A percentile compares a stretch with the other conserved stretches of the same genome.
Evolutionary conservation across 352 stramenopile genomes (phyloP).

Genomic region (Chloridella minuta): DNA sequence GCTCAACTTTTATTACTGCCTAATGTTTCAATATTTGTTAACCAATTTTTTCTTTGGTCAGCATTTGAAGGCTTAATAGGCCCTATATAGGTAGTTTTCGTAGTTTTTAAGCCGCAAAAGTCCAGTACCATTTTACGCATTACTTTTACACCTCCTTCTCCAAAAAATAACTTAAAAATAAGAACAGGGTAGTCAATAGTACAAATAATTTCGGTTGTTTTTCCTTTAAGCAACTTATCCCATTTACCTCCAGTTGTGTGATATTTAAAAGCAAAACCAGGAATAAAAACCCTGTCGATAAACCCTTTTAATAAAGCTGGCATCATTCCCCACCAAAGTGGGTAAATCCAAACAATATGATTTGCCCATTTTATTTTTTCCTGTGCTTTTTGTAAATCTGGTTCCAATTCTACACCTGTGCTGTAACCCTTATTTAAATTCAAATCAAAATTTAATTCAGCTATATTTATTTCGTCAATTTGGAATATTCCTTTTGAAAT

Average conservation of each 20-base stretch:
- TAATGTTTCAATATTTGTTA: neutral
- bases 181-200: neutral
- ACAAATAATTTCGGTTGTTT: neutral
- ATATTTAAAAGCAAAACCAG: neutral
- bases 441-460: neutral
- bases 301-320: neutral
- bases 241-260: neutral
- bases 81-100: neutral
- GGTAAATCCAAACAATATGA: neutral
- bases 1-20: too few species aligned
- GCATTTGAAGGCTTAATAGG: neutral
- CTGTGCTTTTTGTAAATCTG: neutral
- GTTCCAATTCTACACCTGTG: neutral
- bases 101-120: neutral
- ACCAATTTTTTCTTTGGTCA: neutral
- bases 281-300: neutral
- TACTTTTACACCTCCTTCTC: neutral
- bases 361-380: neutral
- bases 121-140: neutral
- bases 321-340: neutral
- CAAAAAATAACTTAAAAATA: neutral
- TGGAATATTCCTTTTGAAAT: neutral
- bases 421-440: neutral
- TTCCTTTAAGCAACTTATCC: neutral
- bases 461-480: neutral